Evolutionary conservation across 176 grass and related monocot species (phyloP).

Genomic region (Aegilops umbellulata): DNA sequence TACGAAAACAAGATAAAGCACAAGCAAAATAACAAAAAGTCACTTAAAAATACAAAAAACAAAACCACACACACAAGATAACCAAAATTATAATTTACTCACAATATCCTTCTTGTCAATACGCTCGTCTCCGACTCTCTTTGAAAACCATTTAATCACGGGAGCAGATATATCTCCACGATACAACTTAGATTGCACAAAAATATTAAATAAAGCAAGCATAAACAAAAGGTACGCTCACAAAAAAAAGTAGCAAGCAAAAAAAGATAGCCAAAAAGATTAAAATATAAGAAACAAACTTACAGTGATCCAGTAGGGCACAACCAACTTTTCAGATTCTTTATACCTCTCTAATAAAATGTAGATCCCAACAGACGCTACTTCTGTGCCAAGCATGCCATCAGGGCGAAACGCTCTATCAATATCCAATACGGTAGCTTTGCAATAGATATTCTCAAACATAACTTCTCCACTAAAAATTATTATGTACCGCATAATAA

Average conservation of each 20-base stretch:
- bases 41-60: not conserved
- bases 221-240: not conserved
- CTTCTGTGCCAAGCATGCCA: not conserved
- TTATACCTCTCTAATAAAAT: not conserved
- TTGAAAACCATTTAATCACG: not conserved
- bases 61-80: not conserved
- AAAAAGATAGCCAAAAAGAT: not conserved
- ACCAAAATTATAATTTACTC: not conserved
- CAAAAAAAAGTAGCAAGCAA: not conserved
- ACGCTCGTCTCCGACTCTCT: not conserved
- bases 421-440: not conserved
- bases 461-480: not conserved
- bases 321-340: not conserved
- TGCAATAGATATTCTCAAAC: not conserved
- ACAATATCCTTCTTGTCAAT: not conserved
- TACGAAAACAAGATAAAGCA: not conserved
- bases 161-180: not conserved
- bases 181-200: not conserved
- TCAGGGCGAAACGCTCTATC: not conserved
- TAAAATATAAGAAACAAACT: not conserved
- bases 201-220: not conserved
- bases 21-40: not conserved
- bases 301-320: not conserved
- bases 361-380: not conserved
- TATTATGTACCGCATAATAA: not conserved